phyloP scores from a whole-genome alignment of 805 yeast genomes.

The Sporopachydermia quercuum region DNA sequence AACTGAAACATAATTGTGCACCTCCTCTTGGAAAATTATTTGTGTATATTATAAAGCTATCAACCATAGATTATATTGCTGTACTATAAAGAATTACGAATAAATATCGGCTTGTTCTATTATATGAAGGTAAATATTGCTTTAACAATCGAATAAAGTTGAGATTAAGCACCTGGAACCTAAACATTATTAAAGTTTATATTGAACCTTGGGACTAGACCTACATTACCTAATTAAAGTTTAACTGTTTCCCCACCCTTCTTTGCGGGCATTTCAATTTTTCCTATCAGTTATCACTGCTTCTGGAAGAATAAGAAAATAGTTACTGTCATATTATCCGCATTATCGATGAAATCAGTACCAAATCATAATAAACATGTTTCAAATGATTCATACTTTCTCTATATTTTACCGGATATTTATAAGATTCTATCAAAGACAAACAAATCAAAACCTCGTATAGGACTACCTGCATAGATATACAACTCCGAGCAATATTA shows the following conservation, averaged over 20 bases:
- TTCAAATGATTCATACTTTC: constrained; percentile 1
- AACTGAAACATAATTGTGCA: not conserved
- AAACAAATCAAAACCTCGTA: constrained; percentile 1
- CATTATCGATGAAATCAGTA: constrained; percentile 1
- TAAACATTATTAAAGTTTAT: not conserved
- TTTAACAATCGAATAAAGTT: not conserved
- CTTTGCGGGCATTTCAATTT: not conserved
- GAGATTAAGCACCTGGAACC: constrained; percentile 1
- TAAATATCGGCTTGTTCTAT: not conserved
- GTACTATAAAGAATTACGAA: constrained; percentile 1
- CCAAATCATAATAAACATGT: not conserved
- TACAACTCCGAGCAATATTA: constrained; percentile 1
- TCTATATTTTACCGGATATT: constrained; percentile 1
- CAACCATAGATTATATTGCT: constrained; percentile 1
- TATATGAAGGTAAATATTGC: not conserved
- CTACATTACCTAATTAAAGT: constrained; percentile 1
- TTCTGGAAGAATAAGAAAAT: not conserved
- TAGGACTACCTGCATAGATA: constrained; percentile 1
- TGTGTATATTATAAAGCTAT: constrained; percentile 1
- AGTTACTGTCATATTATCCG: constrained; percentile 1
- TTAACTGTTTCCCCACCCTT: not conserved
- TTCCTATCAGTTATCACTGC: constrained; percentile 1
- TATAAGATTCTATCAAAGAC: constrained; percentile 1
- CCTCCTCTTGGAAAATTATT: constrained; percentile 1
- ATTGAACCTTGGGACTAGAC: constrained; percentile 1